Base-by-base conservation (phyloP, 176 grass and related monocot genomes). In the Tillandsia fasciculata region DNA sequence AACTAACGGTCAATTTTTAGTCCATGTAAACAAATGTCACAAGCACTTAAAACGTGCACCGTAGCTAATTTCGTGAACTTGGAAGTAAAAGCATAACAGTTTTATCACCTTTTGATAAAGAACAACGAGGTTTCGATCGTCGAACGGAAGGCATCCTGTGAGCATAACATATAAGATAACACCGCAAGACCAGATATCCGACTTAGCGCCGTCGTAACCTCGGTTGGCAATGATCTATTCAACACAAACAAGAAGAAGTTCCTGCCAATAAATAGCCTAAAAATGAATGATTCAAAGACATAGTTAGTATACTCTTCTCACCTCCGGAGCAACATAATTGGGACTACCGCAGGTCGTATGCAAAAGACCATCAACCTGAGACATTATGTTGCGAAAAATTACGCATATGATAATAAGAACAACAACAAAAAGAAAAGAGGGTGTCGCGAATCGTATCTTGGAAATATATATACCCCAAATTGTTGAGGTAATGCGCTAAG, bases 281-380 rank as follows among this genome's bases (percentile, higher is more conserved):
- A 49, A 63, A 12, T 61, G 50, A 64, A 27, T 42, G 33, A 42
- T 42, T 42, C 33, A 42, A 7, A 42, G 33, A 42, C 33, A 42
- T 42, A 42, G 6, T 42, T 42, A 42, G 6, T 42, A 42, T 42
- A 51, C 23, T 79, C 61, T 63, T 67, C 47, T 42, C 72, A 99
- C 94, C 84, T 99, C 89, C 22, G 94, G 94, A 15, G 89, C 94
- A 79, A 93, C 84, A 76, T 93, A 99, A 58, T 99, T 93, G 50
- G 89, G 94, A 71, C 94, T 99, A 61, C 89, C 94, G 64, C 94
- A 97, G 58, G 84, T 93, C 48, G 94, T 97, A 79, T 97, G 94
- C 67, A 99, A 64, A 49, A 99, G 79, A 71, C 90, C 90, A 69
- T 99, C 94, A 71, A 87, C 93, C 93, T 92, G 86, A 22, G 64